Conservation (phyloP, 192 early-diverging fungal genomes). For the Backusella tuberculispora region DNA sequence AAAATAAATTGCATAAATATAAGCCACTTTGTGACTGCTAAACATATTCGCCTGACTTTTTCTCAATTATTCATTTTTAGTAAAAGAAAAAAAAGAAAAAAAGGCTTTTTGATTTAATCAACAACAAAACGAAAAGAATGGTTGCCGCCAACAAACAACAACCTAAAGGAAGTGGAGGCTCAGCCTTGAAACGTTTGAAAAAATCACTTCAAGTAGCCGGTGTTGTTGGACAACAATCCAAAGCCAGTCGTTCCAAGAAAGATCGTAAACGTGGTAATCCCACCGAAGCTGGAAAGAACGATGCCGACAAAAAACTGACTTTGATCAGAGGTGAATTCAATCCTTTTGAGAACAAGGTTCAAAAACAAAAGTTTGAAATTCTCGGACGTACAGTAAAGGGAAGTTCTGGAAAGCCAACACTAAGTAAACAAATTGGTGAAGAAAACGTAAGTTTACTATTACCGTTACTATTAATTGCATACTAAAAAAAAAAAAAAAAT, state of each 20-base stretch:
- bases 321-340: conserved; percentile 63
- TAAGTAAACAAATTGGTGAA: conserved; percentile 80
- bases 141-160: conserved; percentile 11
- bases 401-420: conserved; percentile 75
- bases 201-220: conserved; percentile 78
- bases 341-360: conserved; percentile 90
- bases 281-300: conserved; percentile 58
- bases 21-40: no score
- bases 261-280: conserved; percentile 58
- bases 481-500: conserved; percentile 2
- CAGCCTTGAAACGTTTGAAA: conserved; percentile 84
- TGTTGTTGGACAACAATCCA: conserved; percentile 69
- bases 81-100: conserved; percentile 10
- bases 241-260: conserved; percentile 66
- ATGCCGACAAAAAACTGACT: conserved; percentile 48
- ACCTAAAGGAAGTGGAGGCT: conserved; percentile 48
- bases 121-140: neutral
- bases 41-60: no score
- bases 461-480: no score
- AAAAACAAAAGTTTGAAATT: conserved; percentile 81
- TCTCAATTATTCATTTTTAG: neutral
- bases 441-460: conserved; percentile 62
- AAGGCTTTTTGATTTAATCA: neutral
- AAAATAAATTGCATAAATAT: no score
- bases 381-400: conserved; percentile 85